Evolutionary conservation across 2,329 filamentous ascomycete species (phyloP), one percentile per base, ranked within the genome.

Genomic region (Stachybotrys chartarum): DNA sequence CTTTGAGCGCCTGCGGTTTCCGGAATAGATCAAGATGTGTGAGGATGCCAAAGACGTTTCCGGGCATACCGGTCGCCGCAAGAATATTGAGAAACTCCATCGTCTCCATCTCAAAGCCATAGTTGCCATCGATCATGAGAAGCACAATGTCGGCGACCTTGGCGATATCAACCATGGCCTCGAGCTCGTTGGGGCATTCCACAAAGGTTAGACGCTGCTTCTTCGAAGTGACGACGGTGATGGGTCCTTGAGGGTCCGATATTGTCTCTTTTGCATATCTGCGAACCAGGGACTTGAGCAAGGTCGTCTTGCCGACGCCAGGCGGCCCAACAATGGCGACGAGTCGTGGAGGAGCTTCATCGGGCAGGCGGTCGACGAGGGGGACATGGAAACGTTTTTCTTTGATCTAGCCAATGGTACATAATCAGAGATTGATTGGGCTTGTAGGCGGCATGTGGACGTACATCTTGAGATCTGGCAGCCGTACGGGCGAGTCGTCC

Each of bases 71-170:
- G 32, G 90, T 96, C 3, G 91, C 85, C n/a, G 90, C 88, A 52
- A 99, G 78, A 17, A 97, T 86, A 64, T 97, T 97, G 67, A 99
- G 77, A 59, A 99, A 99, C 73, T 99, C 94, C 94, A 99, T 99
- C 0, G 94, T 99, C 79, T 99, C 94, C 94, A 99, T 99, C 75
- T 99, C 94, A 68, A 99, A 99, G 14, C 94, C 95, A 66, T 89
- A 99, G 74, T 97, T 97, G 55, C 94, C 95, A 68, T 99, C 94
- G 64, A 99, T 99, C 90, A 99, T 94, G 55, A 99, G 81, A 52
- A 99, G 80, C 6, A 97, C 90, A 65, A 99, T 97, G 70, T 99
- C 94, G 17, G 95, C 94, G 48, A 99, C 90, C 74, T 99, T 99
- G 57, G 94, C 90, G 55, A 97, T 82, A 72, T 99, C 94, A 60